Evolutionary conservation across 2,329 filamentous ascomycete genomes (phyloP), one percentile per base, ranked within the genome.

Genomic region (Xylariaceae sp.): DNA sequence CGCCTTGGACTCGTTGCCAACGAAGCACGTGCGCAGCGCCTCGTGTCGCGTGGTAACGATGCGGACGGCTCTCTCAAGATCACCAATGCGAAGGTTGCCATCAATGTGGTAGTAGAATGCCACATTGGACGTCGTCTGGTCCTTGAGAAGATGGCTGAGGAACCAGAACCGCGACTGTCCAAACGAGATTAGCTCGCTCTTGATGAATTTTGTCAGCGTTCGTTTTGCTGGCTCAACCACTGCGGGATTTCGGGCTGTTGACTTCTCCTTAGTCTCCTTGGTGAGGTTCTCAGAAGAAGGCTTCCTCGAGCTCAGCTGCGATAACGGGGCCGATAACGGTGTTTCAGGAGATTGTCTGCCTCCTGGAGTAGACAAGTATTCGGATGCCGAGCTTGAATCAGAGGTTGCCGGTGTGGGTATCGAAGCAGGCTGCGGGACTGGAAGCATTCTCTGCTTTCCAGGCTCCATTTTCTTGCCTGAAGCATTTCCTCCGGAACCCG

Each of bases 101-200:
- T 7, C 12, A 8, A 23, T 7, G 7, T 23, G 7, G 12, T 8
- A 23, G 8, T 7, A 8, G 8, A 23, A 7, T 8, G 8, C 12
- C 21, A 23, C 12, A 12, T 23, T 23, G 12, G 12, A 23, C 8
- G 8, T 23, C 21, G 8, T 23, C 21, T 23, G 7, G 12, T 23
- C 12, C 21, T 23, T 12, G 8, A 23, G 12, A 12, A 8, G 12
- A 12, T 23, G 8, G 12, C 12, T 23, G 7, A 23, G 21, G 12
- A 23, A 23, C 21, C 12, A 23, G 12, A 23, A 23, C 21, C 21
- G 21, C 12, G 21, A 7, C 21, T 23, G 21, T 6, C 43, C 54
- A 16, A 56, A 53, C 3, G 63, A 61, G 3, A 42, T 30, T 2
- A 30, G 33, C 3, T 26, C 33, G 19, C 19, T 37, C 45, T 67